Evolutionary conservation across 2,329 filamentous ascomycete genomes (phyloP).

Genomic region (Epichloe gansuensis): DNA sequence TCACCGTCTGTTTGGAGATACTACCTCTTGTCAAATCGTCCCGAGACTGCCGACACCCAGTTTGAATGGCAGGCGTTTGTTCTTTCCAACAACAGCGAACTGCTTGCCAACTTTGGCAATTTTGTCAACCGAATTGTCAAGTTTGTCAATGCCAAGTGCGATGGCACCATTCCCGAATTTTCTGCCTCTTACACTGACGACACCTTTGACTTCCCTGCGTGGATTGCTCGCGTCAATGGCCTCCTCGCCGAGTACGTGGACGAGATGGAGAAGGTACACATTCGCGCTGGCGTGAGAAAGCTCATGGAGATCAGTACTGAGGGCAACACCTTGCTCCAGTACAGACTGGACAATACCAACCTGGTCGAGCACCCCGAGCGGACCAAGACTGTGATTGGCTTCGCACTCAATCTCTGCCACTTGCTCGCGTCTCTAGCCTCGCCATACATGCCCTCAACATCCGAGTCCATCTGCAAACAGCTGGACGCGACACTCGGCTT

Average conservation of each 20-base stretch:
- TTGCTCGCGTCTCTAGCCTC: constrained; percentile 66
- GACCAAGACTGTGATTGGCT: constrained; percentile 50
- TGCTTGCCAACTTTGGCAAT: constrained; percentile 66
- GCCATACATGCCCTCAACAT: constrained; percentile 76
- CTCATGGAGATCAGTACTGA: constrained; percentile 53
- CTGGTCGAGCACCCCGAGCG: constrained; percentile 41
- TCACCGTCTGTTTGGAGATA: constrained; percentile 85
- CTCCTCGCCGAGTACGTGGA: constrained; percentile 53
- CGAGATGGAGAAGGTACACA: constrained; percentile 57
- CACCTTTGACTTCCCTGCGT: constrained; percentile 24
- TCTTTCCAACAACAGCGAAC: constrained; percentile 73
- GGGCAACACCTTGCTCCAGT: constrained; percentile 38
- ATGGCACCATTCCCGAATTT: constrained; percentile 53
- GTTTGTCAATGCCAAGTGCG: constrained; percentile 64
- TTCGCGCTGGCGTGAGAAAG: constrained; percentile 52
- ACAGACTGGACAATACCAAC: constrained; percentile 42
- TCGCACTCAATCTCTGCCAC: constrained; percentile 74
- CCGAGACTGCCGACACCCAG: constrained; percentile 75
- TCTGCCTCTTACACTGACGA: constrained; percentile 43
- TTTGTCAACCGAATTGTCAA: constrained; percentile 64
- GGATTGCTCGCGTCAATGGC: constrained; percentile 31
- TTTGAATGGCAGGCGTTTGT: constrained; percentile 84
- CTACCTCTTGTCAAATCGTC: constrained; percentile 74
- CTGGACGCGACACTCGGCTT: constrained; percentile 40
- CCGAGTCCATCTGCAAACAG: constrained; percentile 63